Evolutionary conservation across 2,329 filamentous ascomycete genomes (phyloP), one percentile per base, ranked within the genome.

Genomic region (Ophiostoma ulmi): DNA sequence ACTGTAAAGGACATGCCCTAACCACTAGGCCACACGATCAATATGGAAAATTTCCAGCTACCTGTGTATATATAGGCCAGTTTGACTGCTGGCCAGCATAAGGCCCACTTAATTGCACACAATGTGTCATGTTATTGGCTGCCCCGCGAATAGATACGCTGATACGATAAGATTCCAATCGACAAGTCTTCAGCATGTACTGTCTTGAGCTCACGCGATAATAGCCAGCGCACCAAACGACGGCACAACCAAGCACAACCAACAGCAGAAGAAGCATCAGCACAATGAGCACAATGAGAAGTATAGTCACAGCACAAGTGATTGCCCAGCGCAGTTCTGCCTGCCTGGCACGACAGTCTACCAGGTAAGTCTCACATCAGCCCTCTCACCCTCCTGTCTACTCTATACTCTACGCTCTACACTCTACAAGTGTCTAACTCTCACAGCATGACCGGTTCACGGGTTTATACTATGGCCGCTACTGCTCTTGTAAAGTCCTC

Each of bases 1-100:
- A 73, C 71, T 75, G 75, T 75, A 75, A 75, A 75, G 75, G 74
- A 74, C 71, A 74, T 74, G 74, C 72, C 74, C 72, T 75, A 75
- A 75, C 75, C 75, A 74, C 75, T 75, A 75, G 74, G 73, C 74
- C 73, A 75, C 72, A 75, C 74, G 74, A 73, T 73, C 74, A 70
- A 36, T 71, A 70, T 67, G 66, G 38, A 8, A 70, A 55, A 10
- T 39, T 67, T 44, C 26, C 11, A 14, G 31, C 39, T 71, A 68
- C 69, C 17, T 63, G 3, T 1, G 6, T 38, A 44, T 72, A 72
- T 73, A 20, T 48, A 68, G 36, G 13, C 14, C 5, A 17, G 13
- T 13, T 4, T 35, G 14, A 8, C 1, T 20, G 14, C n/a, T 17
- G 20, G 58, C 13, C 14, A 11, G 7, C 2, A 6, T 1, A 36